These are phyloP conservation scores for Colletotrichum viniferum DNA, from an alignment of 2,329 filamentous ascomycete genomes.

Conservation along the genomic window DNA sequence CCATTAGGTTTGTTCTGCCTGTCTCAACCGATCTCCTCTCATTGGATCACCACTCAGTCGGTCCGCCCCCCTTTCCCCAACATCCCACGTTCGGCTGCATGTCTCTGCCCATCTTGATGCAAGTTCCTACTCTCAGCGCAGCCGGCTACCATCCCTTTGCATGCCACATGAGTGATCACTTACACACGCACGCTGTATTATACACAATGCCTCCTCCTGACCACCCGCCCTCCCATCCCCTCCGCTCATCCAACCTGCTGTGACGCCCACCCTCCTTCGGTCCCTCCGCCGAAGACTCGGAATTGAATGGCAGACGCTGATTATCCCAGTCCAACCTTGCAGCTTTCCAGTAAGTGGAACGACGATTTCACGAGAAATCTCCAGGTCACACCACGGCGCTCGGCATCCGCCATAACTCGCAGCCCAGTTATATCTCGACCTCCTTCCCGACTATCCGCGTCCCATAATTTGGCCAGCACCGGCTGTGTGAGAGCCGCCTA, in stretches of 20 bases:
- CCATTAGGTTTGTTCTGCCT: neutral
- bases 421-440: neutral
- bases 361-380: neutral
- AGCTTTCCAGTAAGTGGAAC: neutral
- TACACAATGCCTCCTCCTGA: neutral
- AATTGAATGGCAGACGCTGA: neutral
- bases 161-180: neutral
- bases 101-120: neutral
- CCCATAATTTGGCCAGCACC: neutral
- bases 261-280: neutral
- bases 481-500: neutral
- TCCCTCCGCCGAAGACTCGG: neutral
- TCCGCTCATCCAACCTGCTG: neutral
- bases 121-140: neutral
- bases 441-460: neutral
- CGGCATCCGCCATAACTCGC: neutral
- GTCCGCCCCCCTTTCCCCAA: neutral
- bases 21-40: neutral
- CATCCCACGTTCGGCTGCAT: neutral
- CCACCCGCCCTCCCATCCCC: neutral
- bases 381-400: neutral
- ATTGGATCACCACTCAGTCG: neutral
- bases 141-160: neutral
- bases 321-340: neutral
- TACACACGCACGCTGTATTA: neutral